Evolutionary conservation across 768 basidiomycete genomes (phyloP), one percentile per base, ranked within the genome.

Genomic region (Trametes punicea): DNA sequence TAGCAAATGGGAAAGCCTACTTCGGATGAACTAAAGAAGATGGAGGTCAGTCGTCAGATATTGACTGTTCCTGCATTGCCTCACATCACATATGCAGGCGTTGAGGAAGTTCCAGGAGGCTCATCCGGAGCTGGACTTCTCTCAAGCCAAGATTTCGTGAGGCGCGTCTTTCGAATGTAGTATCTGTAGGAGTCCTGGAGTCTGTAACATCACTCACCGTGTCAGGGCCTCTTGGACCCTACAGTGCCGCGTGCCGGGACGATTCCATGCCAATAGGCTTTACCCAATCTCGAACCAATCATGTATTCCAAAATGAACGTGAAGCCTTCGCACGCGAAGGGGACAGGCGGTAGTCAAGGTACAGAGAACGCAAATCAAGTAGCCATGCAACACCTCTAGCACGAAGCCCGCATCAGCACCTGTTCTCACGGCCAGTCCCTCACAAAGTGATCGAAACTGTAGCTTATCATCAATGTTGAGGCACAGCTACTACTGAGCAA

Each of bases 1-100:
- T 52, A 95, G 90, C 88, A 94, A 87, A 82, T 96, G 80, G 94
- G 93, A 57, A 94, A 93, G 68, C 95, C 95, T 5, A 96, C 94
- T 1, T 95, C 93, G 0, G 95, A 96, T 59, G 95, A 97, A 62
- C 60, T 92, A 60, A 93, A 93, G 76, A 98, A 96, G 74, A 80
- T 83, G 78, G 95, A 97, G 79, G 91, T 87, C 46, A 61, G 73
- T 49, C 27, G 4, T 47, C 46, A 61, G 18, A 41, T 31, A 29
- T 38, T 34, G 31, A 15, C 53, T 38, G 46, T 25, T 33, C 44
- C 45, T 39, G 13, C 57, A 26, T 6, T 16, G 23, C 23, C 23
- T 44, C 39, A 47, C 34, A 29, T 8, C n/a, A n/a, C 18, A 6
- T 13, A 33, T 47, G 20, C 39, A 94, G 87, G 85, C 90, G 41